phyloP scores from a whole-genome alignment of 495 filamentous ascomycete genomes.

The Penicillium salamii region DNA sequence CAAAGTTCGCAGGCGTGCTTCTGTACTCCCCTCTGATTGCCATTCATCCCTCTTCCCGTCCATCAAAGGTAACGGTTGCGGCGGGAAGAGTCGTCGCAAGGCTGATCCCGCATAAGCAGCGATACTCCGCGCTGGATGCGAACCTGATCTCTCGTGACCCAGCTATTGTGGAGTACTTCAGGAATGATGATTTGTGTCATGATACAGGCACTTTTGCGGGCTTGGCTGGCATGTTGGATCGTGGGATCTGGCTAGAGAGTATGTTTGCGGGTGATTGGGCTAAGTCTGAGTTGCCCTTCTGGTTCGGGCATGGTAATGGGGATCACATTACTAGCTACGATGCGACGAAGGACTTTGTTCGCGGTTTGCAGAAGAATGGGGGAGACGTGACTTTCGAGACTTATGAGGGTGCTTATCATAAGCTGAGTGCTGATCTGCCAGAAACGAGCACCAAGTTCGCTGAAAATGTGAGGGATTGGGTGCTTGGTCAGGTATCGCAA shows the following conservation, averaged over 20 bases:
- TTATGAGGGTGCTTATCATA: slow-evolving; percentile 77
- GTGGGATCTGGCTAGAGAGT: slow-evolving; percentile 35
- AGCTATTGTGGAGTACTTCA: slow-evolving; percentile 32
- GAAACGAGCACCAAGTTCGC: slow-evolving; percentile 60
- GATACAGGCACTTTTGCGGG: slow-evolving; percentile 77
- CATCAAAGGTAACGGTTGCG: slow-evolving; percentile 52
- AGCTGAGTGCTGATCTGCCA: slow-evolving; percentile 67
- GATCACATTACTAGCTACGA: slow-evolving; percentile 65
- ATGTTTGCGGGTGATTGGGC: slow-evolving; percentile 24
- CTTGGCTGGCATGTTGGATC: slow-evolving; percentile 70
- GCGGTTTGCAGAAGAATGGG: slow-evolving; percentile 43
- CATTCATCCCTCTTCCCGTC: slow-evolving; percentile 60
- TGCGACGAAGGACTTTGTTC: slow-evolving; percentile 59
- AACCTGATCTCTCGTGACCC: slow-evolving; percentile 62
- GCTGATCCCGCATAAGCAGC: slow-evolving; percentile 59
- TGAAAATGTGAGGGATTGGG: slow-evolving; percentile 72
- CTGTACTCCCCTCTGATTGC: slow-evolving; percentile 68
- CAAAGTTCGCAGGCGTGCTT: slow-evolving; percentile 61
- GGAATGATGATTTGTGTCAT: slow-evolving; percentile 66
- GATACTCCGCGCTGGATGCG: slow-evolving; percentile 49
- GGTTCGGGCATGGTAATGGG: slow-evolving; percentile 63
- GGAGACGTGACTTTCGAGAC: slow-evolving; percentile 65
- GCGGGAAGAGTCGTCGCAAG: slow-evolving; percentile 62
- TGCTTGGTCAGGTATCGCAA: slow-evolving; percentile 47
- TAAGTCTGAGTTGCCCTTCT: slow-evolving; percentile 36